These are phyloP conservation scores for Calocybe cyanea DNA, from an alignment of 768 basidiomycete genomes.

Conservation along the genomic window DNA sequence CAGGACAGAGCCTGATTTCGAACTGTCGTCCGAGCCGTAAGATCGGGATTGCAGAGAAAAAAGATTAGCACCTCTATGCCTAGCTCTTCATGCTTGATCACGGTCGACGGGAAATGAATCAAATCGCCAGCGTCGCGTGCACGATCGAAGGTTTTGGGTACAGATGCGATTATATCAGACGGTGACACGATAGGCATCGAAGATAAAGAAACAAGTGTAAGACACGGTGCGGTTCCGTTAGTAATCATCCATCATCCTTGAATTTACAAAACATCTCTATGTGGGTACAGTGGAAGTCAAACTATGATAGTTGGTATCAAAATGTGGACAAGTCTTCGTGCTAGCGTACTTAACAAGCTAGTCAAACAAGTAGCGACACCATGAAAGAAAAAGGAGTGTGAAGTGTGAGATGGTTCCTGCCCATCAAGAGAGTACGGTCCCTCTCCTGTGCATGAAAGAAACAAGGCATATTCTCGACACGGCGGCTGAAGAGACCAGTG, in stretches of 20 bases:
- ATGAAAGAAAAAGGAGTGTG: no score
- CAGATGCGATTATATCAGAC: slow-evolving; percentile 49
- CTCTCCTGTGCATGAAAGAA: background rate
- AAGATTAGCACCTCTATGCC: slow-evolving; percentile 53
- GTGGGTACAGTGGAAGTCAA: slow-evolving; percentile 8
- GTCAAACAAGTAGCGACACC: slow-evolving; percentile 4
- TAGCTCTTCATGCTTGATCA: slow-evolving; percentile 54
- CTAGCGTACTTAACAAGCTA: background rate
- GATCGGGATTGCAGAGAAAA: background rate
- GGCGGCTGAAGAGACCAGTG: slow-evolving; percentile 2
- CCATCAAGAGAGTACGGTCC: slow-evolving; percentile 13
- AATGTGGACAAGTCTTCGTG: slow-evolving; percentile 1
- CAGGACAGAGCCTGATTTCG: slow-evolving; percentile 81
- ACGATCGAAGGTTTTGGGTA: slow-evolving; percentile 53
- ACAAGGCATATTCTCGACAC: background rate
- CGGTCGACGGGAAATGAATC: slow-evolving; percentile 73
- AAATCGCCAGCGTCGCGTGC: slow-evolving; percentile 65
- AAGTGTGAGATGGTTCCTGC: slow-evolving; percentile 24
- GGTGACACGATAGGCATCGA: slow-evolving; percentile 26
- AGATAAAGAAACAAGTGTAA: background rate
- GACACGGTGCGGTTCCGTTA: no score
- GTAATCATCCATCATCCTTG: slow-evolving; percentile 5
- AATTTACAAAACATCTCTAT: slow-evolving; percentile 4
- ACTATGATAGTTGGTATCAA: slow-evolving; percentile 9
- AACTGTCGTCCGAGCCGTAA: slow-evolving; percentile 48